These are phyloP conservation scores for Pythium oligandrum DNA, from an alignment of 352 stramenopile species.

Conservation along the genomic window DNA sequence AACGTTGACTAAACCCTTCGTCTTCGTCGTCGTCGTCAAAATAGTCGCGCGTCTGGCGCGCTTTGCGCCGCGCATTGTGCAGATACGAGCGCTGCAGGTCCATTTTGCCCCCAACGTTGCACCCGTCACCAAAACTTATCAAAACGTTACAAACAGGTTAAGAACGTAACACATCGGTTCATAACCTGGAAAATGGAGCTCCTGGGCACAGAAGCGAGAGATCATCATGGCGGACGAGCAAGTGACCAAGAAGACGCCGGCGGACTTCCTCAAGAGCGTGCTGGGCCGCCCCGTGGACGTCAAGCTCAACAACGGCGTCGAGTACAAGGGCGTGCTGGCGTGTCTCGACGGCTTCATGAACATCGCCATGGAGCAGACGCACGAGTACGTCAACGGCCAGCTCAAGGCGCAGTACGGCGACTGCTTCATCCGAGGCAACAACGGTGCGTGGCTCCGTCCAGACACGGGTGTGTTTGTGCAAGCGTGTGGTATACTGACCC, in stretches of 20 bases:
- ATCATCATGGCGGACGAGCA: conserved; percentile 27
- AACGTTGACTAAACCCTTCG: conserved; percentile 5
- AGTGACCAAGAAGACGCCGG: conserved; percentile 82
- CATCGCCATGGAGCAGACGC: conserved; percentile 99
- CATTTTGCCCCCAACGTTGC: conserved; percentile 8
- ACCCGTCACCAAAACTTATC: too few species aligned
- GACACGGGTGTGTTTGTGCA: neutral
- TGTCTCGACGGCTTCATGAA: conserved; percentile 99
- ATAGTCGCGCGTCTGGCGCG: conserved; percentile 36
- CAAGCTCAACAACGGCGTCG: conserved; percentile 98
- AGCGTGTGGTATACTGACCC: too few species aligned
- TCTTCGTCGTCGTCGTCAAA: conserved; percentile 66
- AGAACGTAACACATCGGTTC: neutral
- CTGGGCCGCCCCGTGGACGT: conserved; percentile 96
- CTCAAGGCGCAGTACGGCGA: conserved; percentile 99
- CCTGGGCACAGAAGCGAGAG: neutral
- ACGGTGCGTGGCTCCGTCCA: conserved; percentile 63
- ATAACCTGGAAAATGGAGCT: conserved; percentile 3
- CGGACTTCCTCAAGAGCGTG: conserved; percentile 90
- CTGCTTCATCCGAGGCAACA: conserved; percentile 99
- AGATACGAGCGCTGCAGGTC: conserved; percentile 59
- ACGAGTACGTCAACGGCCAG: conserved; percentile 99
- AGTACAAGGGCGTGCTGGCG: conserved; percentile 98
- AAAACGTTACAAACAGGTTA: too few species aligned
- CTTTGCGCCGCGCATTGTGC: conserved; percentile 46